Base-by-base conservation (phyloP, 2,329 filamentous ascomycete species). In the Trichoderma koningiopsis region DNA sequence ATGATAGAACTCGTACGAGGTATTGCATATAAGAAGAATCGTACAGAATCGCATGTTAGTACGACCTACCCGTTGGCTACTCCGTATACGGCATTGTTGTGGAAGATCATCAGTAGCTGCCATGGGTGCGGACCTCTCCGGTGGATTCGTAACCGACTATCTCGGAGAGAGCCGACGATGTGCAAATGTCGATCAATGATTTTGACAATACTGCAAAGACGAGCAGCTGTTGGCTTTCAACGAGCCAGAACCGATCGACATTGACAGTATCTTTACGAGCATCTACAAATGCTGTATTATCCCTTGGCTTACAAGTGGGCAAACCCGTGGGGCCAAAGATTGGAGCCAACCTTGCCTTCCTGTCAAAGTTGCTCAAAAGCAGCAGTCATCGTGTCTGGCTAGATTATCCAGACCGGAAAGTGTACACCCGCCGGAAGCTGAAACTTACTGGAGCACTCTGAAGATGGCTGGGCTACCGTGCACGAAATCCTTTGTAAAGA, bases 81-180 rank as follows among this genome's bases (percentile, higher is more conserved):
- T 43, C 40, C 40, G 40, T 19, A 43, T 43, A n/a, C 19, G 40
- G 40, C 7, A 43, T 43, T 43, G 19, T 43, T 2, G 5, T 43
- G 40, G 40, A 43, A 55, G 27, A 40, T 31, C 27, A 27, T 47
- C 52, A 37, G 22, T 47, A 19, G 22, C 31, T 40, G 24, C 52
- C 52, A 47, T 57, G 27, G 52, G 27, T 65, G 62, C 40, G 55
- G 64, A 43, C 40, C 53, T 35, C 37, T 57, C 14, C 1, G 37
- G 64, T 49, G 55, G 55, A 33, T 37, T 67, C 8, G 16, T 40
- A 58, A 47, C 19, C 55, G 40, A 67, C 40, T 22, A 52, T 37
- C 64, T 68, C 65, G 65, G 65, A 68, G 47, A 55, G 57, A 60
- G 31, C 33, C 57, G 65, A 61, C 55, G 55, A 37, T 29, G 43